Evolutionary conservation across 768 basidiomycete genomes (phyloP).

Genomic region (Pulveroboletus frians): DNA sequence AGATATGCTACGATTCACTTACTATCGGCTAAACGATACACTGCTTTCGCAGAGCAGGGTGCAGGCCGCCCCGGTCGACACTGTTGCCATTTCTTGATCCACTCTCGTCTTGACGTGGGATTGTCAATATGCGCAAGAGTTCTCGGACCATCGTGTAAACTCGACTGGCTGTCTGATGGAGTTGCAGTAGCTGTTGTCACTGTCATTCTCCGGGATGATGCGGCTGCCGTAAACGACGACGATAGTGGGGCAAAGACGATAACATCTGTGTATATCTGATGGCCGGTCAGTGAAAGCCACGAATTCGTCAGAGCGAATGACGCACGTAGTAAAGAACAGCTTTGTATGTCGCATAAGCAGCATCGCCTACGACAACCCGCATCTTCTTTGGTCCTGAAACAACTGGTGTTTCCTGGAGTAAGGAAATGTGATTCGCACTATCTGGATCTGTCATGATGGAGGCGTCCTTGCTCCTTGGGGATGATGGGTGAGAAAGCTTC

Average conservation of each 20-base stretch:
- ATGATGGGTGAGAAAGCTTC: slow-evolving; percentile 37
- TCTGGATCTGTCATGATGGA: slow-evolving; percentile 17
- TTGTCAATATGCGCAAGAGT: slow-evolving; percentile 11
- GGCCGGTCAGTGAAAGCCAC: slow-evolving; percentile 3
- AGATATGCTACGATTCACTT: slow-evolving; percentile 23
- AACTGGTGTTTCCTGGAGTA: neutral
- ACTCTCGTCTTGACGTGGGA: slow-evolving; percentile 49
- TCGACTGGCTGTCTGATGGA: slow-evolving; percentile 35
- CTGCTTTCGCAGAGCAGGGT: slow-evolving; percentile 82
- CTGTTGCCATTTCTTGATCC: slow-evolving; percentile 68
- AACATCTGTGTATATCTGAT: slow-evolving; percentile 76
- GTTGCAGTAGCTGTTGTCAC: slow-evolving; percentile 13
- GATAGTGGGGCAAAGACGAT: slow-evolving; percentile 82
- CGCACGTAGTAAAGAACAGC: slow-evolving; percentile 76
- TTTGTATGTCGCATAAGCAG: slow-evolving; percentile 58
- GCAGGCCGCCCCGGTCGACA: slow-evolving; percentile 56
- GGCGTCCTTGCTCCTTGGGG: slow-evolving; percentile 29
- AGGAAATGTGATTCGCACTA: neutral
- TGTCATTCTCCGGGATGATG: slow-evolving; percentile 16
- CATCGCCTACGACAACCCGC: slow-evolving; percentile 50
- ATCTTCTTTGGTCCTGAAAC: slow-evolving; percentile 46
- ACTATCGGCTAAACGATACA: slow-evolving; percentile 82
- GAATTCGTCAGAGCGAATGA: neutral
- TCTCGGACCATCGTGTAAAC: slow-evolving; percentile 23
- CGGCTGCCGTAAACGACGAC: slow-evolving; percentile 49